Conservation (phyloP, 139 green algal species). For the Coelastrella sp. region DNA sequence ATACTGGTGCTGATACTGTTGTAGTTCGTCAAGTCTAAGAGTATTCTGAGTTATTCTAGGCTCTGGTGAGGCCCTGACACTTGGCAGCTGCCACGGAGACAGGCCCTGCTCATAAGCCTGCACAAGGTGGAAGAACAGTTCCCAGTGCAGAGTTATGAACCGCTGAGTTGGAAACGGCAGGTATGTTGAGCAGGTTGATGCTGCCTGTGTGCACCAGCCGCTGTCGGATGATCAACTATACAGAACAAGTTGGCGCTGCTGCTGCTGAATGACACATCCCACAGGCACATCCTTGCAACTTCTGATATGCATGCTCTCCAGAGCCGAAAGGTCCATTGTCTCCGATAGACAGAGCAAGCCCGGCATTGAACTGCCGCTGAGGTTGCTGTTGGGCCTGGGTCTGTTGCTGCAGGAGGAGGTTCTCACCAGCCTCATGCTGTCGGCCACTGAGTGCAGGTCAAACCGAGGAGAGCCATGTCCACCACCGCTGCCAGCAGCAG, state of each 20-base stretch:
- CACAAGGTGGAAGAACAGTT: background rate
- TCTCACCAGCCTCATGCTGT: constrained; percentile 39
- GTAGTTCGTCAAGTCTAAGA: constrained; percentile 30
- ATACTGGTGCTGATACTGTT: constrained; percentile 33
- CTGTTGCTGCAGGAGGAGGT: background rate
- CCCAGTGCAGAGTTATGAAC: background rate
- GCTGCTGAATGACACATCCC: background rate
- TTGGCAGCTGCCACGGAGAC: constrained; percentile 40
- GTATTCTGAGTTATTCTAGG: background rate
- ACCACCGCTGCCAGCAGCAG: background rate
- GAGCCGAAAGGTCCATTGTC: too few relatives aligned
- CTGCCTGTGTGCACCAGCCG: too few relatives aligned
- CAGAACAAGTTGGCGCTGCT: background rate
- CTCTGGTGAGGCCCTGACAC: constrained; percentile 2
- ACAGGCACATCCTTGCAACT: background rate
- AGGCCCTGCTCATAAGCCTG: constrained; percentile 17
- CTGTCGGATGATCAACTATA: too few relatives aligned
- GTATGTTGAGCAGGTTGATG: background rate
- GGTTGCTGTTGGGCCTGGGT: background rate
- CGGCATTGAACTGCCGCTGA: background rate
- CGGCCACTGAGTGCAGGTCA: constrained; percentile 40
- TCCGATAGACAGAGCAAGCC: too few relatives aligned
- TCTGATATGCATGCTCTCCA: too few relatives aligned
- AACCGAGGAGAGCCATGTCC: constrained; percentile 4
- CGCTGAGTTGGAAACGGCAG: background rate